Percentiles rank a stretch among this genome's conserved stretches.
Conservation (phyloP, 2,329 filamentous ascomycete genomes). For the Nigrospora sphaerica region DNA sequence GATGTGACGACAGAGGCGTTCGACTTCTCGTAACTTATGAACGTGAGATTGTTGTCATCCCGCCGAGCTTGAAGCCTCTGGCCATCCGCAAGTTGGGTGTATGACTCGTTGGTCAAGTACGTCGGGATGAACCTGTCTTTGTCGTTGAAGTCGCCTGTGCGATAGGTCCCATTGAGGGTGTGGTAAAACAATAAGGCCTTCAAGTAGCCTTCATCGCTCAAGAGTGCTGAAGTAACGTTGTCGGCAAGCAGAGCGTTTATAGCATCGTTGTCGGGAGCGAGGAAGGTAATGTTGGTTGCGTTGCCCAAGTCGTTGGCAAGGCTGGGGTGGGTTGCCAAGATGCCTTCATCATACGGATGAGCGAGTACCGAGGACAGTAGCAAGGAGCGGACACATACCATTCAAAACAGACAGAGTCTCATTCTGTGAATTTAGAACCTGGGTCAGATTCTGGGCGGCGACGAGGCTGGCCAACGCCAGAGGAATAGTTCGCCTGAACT, state of each 20-base stretch:
- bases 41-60: slow-evolving; percentile 32
- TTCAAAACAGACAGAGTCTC: slow-evolving; percentile 5
- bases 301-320: slow-evolving; percentile 7
- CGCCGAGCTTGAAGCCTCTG: slow-evolving; percentile 45
- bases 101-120: slow-evolving; percentile 40
- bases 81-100: slow-evolving; percentile 51
- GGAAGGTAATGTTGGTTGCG: slow-evolving; percentile 44
- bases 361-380: not conserved
- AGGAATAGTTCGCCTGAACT: slow-evolving; percentile 1
- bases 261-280: slow-evolving; percentile 49
- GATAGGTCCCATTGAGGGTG: slow-evolving; percentile 45
- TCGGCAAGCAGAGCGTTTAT: slow-evolving; percentile 28
- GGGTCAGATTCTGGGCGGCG: slow-evolving; percentile 4
- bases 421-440: slow-evolving; percentile 6
- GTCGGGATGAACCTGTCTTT: slow-evolving; percentile 28
- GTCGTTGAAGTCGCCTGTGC: slow-evolving; percentile 16
- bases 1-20: slow-evolving; percentile 39
- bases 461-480: slow-evolving; percentile 4
- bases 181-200: slow-evolving; percentile 41
- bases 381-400: not conserved
- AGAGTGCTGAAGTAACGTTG: slow-evolving; percentile 10
- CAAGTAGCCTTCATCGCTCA: no score
- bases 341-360: slow-evolving; percentile 5
- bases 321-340: slow-evolving; percentile 9
- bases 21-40: slow-evolving; percentile 44